Conservation (phyloP, 2,329 filamentous ascomycete species). For the Ophiocordyceps camponoti-leonardi region DNA sequence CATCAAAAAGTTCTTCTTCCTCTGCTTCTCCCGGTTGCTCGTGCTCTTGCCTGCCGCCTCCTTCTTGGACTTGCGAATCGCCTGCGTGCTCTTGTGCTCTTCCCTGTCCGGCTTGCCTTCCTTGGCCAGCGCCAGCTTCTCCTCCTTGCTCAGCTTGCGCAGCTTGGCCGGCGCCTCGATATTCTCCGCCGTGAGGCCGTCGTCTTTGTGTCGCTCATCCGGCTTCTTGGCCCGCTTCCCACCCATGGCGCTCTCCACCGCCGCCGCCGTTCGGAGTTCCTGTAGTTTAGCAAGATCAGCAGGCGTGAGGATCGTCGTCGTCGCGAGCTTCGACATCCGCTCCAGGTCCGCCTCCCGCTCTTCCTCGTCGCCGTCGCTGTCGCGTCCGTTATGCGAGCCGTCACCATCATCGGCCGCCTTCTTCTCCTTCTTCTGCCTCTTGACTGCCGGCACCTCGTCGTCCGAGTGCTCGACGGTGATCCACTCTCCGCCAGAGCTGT, state of each 20-base stretch:
- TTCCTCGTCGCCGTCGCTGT: slow-evolving; percentile 20
- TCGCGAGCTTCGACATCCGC: slow-evolving; percentile 61
- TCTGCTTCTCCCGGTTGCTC: slow-evolving; percentile 90
- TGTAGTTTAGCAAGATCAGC: slow-evolving; percentile 90
- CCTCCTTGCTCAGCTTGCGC: slow-evolving; percentile 76
- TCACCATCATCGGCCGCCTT: slow-evolving; percentile 12
- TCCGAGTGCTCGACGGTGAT: slow-evolving; percentile 78
- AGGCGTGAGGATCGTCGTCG: slow-evolving; percentile 82
- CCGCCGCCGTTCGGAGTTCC: slow-evolving; percentile 62
- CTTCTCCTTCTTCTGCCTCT: slow-evolving; percentile 20
- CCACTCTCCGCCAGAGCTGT: slow-evolving; percentile 76
- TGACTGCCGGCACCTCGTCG: slow-evolving; percentile 50
- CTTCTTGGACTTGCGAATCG: slow-evolving; percentile 75
- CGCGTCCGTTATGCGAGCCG: slow-evolving; percentile 7
- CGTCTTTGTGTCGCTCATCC: slow-evolving; percentile 54
- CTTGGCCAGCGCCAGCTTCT: slow-evolving; percentile 66
- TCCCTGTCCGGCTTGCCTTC: slow-evolving; percentile 64
- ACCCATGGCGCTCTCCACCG: slow-evolving; percentile 47
- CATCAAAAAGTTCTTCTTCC: slow-evolving; percentile 99
- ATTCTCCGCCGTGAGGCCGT: slow-evolving; percentile 75
- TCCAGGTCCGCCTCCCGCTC: slow-evolving; percentile 25
- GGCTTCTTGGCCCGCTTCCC: slow-evolving; percentile 23
- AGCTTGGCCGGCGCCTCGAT: slow-evolving; percentile 76
- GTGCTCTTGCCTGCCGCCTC: slow-evolving; percentile 81
- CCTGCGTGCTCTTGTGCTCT: slow-evolving; percentile 74